These are phyloP conservation scores for Solanum chiquidenum DNA, from an alignment of 257 asterid species.

Conservation along the genomic window DNA sequence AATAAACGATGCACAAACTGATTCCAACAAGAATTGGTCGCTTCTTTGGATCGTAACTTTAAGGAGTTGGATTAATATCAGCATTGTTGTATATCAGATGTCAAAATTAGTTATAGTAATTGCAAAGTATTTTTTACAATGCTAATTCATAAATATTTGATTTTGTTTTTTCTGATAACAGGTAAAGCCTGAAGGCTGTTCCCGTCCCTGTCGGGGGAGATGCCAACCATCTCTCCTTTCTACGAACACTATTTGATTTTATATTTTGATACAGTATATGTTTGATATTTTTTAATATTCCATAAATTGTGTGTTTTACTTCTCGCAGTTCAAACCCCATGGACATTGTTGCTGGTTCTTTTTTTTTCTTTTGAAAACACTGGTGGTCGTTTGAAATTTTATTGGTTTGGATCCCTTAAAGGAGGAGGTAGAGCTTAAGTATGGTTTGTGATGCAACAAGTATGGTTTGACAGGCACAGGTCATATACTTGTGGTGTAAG, in stretches of 20 bases:
- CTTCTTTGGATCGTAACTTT: neutral
- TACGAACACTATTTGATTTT: no score
- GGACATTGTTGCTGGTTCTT: neutral
- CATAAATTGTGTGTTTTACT: neutral
- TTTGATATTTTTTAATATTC: neutral
- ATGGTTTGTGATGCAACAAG: neutral
- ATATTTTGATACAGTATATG: neutral
- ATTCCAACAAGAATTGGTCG: neutral
- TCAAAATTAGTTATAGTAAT: neutral
- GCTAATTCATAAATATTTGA: neutral
- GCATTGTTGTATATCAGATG: neutral
- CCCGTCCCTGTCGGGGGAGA: no score
- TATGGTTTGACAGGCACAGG: neutral
- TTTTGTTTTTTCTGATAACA: no score
- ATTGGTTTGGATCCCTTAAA: neutral
- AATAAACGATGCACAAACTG: neutral
- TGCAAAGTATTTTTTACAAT: neutral
- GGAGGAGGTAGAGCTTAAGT: neutral
- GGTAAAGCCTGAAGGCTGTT: no score
- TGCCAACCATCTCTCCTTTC: no score
- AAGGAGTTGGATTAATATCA: neutral
- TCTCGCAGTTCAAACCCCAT: neutral
- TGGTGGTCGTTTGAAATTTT: neutral
- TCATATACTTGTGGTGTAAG: neutral
- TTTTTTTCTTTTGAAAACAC: neutral